These are phyloP conservation scores for Pseudotulostoma volvatum DNA, from an alignment of 495 filamentous ascomycete genomes.

Conservation along the genomic window DNA sequence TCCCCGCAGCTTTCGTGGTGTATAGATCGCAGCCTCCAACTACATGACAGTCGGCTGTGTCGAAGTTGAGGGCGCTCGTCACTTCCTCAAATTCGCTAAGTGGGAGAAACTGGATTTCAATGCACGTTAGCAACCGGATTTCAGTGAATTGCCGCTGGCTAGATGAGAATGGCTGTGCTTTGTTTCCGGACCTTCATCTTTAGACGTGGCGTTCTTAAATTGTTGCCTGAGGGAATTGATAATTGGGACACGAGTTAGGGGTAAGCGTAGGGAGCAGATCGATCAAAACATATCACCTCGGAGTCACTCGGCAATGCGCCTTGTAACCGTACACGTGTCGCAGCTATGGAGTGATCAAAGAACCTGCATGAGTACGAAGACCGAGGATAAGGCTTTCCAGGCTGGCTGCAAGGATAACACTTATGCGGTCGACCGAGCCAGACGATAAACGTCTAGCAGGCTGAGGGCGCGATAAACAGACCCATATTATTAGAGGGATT, in stretches of 20 bases:
- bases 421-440: slow-evolving; percentile 12
- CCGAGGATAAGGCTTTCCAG: slow-evolving; percentile 13
- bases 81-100: slow-evolving; percentile 75
- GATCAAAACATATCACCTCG: no score
- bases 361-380: slow-evolving; percentile 8
- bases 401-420: slow-evolving; percentile 19
- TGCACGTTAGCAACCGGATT: no score
- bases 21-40: slow-evolving; percentile 88
- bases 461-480: slow-evolving; percentile 7
- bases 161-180: not conserved
- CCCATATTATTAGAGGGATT: slow-evolving; percentile 7
- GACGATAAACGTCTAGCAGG: slow-evolving; percentile 31
- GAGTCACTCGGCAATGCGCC: not conserved
- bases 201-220: no score
- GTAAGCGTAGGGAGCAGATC: no score
- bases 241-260: no score
- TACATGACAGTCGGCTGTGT: slow-evolving; percentile 78
- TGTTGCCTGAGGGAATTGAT: no score
- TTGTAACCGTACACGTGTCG: no score
- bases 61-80: slow-evolving; percentile 80
- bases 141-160: not conserved
- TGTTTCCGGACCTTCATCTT: slow-evolving; percentile 15
- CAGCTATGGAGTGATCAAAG: not conserved
- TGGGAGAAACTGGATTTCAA: slow-evolving; percentile 58
- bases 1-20: slow-evolving; percentile 85